Evolutionary conservation across 1,284 basidiomycete species (phyloP).

Genomic region (Cystobasidiaceae sp.): DNA sequence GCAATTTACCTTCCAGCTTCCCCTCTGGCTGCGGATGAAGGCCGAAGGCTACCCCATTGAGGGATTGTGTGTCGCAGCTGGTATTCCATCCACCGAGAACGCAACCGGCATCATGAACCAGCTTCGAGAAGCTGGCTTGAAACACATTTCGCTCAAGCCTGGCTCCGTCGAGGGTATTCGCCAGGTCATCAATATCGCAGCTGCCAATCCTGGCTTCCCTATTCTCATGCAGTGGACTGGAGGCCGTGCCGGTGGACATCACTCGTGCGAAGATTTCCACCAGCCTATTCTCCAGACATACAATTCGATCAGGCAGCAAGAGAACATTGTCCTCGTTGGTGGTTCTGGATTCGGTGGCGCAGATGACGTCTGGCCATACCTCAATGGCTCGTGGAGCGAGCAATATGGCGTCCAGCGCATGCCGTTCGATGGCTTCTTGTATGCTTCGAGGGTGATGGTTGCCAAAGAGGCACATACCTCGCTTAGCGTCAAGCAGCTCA

Average conservation of each 20-base stretch:
- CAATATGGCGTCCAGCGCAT: constrained; percentile 86
- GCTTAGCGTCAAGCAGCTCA: constrained; percentile 90
- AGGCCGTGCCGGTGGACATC: constrained; percentile 97
- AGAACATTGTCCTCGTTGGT: constrained; percentile 83
- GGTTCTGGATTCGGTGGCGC: constrained; percentile 97
- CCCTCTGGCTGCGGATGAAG: constrained; percentile 95
- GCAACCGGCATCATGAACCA: constrained; percentile 84
- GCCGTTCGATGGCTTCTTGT: constrained; percentile 97
- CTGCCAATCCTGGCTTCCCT: constrained; percentile 92
- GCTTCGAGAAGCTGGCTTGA: constrained; percentile 66
- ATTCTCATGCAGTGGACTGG: constrained; percentile 99
- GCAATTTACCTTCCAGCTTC: constrained; percentile 84
- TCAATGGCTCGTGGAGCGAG: constrained; percentile 91
- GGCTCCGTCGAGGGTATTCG: constrained; percentile 95
- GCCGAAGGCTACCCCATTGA: constrained; percentile 91
- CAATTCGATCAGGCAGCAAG: constrained; percentile 76
- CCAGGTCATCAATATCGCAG: constrained; percentile 92
- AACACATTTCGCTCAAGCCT: constrained; percentile 95
- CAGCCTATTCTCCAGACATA: constrained; percentile 92
- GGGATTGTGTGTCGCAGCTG: constrained; percentile 96
- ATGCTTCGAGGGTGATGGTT: constrained; percentile 94
- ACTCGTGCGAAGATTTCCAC: constrained; percentile 98
- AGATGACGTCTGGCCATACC: constrained; percentile 94
- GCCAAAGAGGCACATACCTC: constrained; percentile 96
- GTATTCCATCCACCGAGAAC: constrained; percentile 87